Conservation (phyloP, 75 land plant genomes). For the Chamaecyparis obtusa region DNA sequence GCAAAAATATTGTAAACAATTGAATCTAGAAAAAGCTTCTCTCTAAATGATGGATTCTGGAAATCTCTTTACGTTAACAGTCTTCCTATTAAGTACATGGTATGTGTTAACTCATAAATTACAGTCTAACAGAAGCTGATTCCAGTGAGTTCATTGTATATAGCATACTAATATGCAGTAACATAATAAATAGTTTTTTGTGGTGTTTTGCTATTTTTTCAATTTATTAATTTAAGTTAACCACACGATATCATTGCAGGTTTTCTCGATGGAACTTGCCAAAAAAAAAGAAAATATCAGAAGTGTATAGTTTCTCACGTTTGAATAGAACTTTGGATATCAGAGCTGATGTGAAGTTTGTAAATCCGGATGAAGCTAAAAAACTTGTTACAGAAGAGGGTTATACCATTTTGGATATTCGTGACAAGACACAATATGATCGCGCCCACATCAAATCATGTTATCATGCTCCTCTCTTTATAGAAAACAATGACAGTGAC, state of each 20-base stretch:
- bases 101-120: background rate
- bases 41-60: too few species aligned
- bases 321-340: slow-evolving; percentile 21
- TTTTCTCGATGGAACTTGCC: background rate
- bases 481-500: slow-evolving; percentile 83
- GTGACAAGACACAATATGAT: slow-evolving; percentile 73
- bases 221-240: background rate
- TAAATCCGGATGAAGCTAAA: slow-evolving; percentile 75
- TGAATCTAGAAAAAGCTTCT: too few species aligned
- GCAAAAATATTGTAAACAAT: too few species aligned
- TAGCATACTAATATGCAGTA: background rate
- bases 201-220: background rate
- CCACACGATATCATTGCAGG: background rate
- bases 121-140: background rate
- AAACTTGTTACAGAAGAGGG: slow-evolving; percentile 66
- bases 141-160: background rate
- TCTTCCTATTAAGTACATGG: background rate
- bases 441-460: slow-evolving; percentile 78
- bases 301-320: background rate
- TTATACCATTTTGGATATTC: slow-evolving; percentile 70
- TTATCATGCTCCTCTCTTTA: slow-evolving; percentile 77
- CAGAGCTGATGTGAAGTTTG: slow-evolving; percentile 75
- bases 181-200: background rate
- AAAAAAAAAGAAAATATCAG: background rate
- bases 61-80: too few species aligned